These are phyloP conservation scores for Syzygium malaccense DNA, from an alignment of 441 rosid species.

Conservation along the genomic window DNA sequence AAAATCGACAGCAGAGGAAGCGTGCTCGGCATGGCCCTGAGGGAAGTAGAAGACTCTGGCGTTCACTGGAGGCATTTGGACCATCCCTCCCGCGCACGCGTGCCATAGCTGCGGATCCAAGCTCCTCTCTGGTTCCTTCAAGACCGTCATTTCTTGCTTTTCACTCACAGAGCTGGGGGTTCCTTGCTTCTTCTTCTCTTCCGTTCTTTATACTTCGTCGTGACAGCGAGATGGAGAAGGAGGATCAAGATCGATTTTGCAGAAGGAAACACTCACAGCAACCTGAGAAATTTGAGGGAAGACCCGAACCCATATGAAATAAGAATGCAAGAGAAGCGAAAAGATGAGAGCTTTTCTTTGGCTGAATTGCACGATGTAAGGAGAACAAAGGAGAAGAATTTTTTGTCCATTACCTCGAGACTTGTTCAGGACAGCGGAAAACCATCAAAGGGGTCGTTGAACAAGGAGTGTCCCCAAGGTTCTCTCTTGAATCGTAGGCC, in stretches of 20 bases:
- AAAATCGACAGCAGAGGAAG: conserved; percentile 56
- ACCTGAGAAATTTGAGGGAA: not conserved
- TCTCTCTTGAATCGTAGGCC: not conserved
- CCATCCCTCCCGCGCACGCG: conserved; percentile 98
- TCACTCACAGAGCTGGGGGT: not conserved
- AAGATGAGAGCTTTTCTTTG: not conserved
- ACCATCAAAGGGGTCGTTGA: not conserved
- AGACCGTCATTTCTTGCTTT: not conserved
- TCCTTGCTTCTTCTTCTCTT: not conserved
- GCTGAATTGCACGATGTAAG: not conserved
- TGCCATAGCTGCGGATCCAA: conserved; percentile 98
- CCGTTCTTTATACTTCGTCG: not conserved
- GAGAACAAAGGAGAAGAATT: not conserved
- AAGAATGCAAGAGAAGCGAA: not conserved
- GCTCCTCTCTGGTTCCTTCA: conserved; percentile 46
- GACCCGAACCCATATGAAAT: not conserved
- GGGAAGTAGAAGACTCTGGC: conserved; percentile 84
- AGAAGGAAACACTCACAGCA: not conserved
- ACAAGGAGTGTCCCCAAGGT: not conserved
- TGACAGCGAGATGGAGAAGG: not conserved
- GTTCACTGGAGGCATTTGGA: conserved; percentile 74
- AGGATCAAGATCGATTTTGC: not conserved
- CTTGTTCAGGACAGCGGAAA: not conserved
- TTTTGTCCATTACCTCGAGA: not conserved
- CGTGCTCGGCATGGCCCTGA: conserved; percentile 95